Conservation (phyloP, 2,329 filamentous ascomycete species). For the Zopfia rhizophila region DNA sequence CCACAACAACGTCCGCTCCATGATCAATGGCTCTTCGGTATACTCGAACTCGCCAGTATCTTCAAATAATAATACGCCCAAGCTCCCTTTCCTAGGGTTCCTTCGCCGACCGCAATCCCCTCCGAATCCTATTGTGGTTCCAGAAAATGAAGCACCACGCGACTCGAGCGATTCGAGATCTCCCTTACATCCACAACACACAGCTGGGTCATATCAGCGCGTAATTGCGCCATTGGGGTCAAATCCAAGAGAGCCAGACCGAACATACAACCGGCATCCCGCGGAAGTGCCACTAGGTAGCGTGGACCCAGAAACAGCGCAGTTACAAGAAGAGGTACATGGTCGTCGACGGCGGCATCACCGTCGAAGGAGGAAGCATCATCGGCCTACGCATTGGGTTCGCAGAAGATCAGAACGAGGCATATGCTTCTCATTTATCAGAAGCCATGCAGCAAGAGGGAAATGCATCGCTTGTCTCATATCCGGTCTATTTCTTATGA, state of each 20-base stretch:
- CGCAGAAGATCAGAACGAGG: conserved; percentile 33
- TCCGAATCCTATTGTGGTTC: conserved; percentile 32
- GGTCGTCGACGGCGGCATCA: conserved; percentile 49
- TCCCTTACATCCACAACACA: conserved; percentile 45
- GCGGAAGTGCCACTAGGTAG: conserved; percentile 49
- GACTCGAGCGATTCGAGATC: conserved; percentile 40
- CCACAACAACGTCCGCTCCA: conserved; percentile 36
- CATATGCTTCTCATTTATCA: conserved; percentile 31
- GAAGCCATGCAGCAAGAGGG: conserved; percentile 39
- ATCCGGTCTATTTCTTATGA: conserved; percentile 70
- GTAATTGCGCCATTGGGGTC: conserved; percentile 36
- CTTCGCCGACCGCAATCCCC: conserved; percentile 39
- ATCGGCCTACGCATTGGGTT: conserved; percentile 35
- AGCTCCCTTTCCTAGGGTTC: conserved; percentile 45
- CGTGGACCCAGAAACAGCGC: conserved; percentile 62
- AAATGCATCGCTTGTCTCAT: conserved; percentile 63
- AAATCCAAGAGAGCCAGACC: conserved; percentile 31
- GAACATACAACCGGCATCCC: conserved; percentile 39
- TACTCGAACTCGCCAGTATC: conserved; percentile 47
- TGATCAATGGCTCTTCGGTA: conserved; percentile 49
- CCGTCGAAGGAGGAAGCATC: conserved; percentile 42
- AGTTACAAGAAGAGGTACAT: conserved; percentile 59
- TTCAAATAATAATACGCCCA: conserved; percentile 42
- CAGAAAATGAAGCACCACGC: conserved; percentile 31
- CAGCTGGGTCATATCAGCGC: conserved; percentile 47